Percentiles rank a stretch among this genome's conserved stretches.
Evolutionary conservation across 495 filamentous ascomycete species (phyloP).

Genomic region (Penicillium silybi): DNA sequence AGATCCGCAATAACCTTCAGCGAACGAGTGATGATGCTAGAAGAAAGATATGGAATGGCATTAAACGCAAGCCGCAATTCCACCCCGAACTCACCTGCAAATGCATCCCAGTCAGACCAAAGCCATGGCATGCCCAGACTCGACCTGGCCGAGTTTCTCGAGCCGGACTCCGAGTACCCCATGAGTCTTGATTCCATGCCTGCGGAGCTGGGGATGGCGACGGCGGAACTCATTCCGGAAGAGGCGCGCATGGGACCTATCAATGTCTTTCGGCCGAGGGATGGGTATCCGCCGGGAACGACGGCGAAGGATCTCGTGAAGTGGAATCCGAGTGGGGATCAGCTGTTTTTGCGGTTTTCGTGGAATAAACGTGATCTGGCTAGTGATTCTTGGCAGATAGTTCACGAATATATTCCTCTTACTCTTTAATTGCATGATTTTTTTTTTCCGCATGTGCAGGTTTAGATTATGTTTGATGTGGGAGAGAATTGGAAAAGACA

Average conservation of each 20-base stretch:
- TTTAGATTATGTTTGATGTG: not conserved
- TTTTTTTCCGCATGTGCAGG: too few relatives aligned
- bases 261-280: conserved; percentile 11
- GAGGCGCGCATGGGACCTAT: conserved; percentile 17
- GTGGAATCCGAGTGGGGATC: conserved; percentile 15
- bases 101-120: not conserved
- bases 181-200: not conserved
- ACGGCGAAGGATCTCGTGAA: conserved; percentile 5
- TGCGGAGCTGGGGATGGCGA: not conserved
- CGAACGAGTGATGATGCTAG: conserved; percentile 17
- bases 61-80: not conserved
- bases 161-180: not conserved
- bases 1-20: conserved; percentile 9
- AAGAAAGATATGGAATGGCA: conserved; percentile 14
- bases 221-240: conserved; percentile 8
- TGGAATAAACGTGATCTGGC: conserved; percentile 17
- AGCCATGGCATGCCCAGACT: not conserved
- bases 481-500: not conserved
- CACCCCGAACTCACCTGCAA: not conserved
- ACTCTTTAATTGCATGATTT: conserved; percentile 2
- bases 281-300: conserved; percentile 10
- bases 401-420: conserved; percentile 14
- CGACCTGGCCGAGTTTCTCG: not conserved
- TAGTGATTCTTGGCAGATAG: conserved; percentile 15
- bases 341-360: conserved; percentile 21